These are phyloP conservation scores for Boletus coccyginus DNA, from an alignment of 768 basidiomycete species.

Conservation along the genomic window DNA sequence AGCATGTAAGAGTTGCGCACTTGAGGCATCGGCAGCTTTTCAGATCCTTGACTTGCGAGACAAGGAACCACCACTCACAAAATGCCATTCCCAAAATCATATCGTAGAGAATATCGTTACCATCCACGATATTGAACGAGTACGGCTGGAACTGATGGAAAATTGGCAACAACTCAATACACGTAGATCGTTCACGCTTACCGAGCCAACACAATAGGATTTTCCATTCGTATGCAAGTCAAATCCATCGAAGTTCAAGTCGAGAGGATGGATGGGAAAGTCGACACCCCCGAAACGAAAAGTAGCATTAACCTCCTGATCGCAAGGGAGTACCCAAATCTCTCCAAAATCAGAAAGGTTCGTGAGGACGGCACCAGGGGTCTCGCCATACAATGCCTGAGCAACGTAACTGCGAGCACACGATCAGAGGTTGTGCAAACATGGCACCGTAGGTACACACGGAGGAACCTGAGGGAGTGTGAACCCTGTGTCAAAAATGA, in stretches of 20 bases:
- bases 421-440: slow-evolving; percentile 15
- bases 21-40: slow-evolving; percentile 19
- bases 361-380: slow-evolving; percentile 50
- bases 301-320: slow-evolving; percentile 59
- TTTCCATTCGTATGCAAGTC: slow-evolving; percentile 20
- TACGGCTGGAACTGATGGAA: slow-evolving; percentile 64
- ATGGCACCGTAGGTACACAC: slow-evolving; percentile 28
- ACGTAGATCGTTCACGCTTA: slow-evolving; percentile 26
- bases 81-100: slow-evolving; percentile 75
- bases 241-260: slow-evolving; percentile 39
- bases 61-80: slow-evolving; percentile 38
- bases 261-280: slow-evolving; percentile 67
- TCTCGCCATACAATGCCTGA: slow-evolving; percentile 56
- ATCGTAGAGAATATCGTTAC: slow-evolving; percentile 39
- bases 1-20: slow-evolving; percentile 66
- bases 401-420: slow-evolving; percentile 42
- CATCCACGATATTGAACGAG: slow-evolving; percentile 41
- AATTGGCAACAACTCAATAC: background rate
- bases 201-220: slow-evolving; percentile 41
- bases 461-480: slow-evolving; percentile 59
- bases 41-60: background rate
- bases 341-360: slow-evolving; percentile 40
- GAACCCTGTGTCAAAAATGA: slow-evolving; percentile 70
- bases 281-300: slow-evolving; percentile 56
- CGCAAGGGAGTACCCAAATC: slow-evolving; percentile 64